Conservation (phyloP, 1,284 basidiomycete genomes). For the Athelia psychrophila region DNA sequence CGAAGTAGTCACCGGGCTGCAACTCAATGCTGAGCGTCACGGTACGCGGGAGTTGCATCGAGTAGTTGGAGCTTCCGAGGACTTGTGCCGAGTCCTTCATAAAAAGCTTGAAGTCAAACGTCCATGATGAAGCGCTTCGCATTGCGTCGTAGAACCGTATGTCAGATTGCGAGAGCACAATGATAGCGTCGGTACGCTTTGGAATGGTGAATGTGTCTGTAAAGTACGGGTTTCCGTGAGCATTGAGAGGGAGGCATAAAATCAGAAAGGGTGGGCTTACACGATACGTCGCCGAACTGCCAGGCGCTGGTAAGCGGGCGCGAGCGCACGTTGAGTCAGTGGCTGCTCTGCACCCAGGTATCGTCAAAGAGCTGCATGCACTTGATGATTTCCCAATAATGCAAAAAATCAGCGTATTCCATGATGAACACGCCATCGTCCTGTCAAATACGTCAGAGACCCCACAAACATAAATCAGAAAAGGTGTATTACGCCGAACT, state of each 20-base stretch:
- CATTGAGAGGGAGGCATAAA: background rate
- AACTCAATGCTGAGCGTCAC: background rate
- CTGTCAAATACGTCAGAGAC: background rate
- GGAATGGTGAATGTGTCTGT: background rate
- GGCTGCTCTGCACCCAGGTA: constrained; percentile 1
- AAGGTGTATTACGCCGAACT: no score
- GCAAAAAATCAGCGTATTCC: background rate
- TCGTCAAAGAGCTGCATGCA: background rate
- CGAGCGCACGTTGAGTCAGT: background rate
- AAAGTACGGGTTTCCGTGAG: background rate
- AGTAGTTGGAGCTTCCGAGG: background rate
- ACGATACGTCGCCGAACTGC: background rate
- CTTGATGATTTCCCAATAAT: background rate
- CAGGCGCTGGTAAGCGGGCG: background rate
- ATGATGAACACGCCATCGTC: constrained; percentile 1
- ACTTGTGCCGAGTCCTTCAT: background rate
- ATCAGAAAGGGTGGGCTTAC: background rate
- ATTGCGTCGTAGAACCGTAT: background rate
- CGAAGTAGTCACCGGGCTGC: background rate
- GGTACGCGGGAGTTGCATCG: background rate
- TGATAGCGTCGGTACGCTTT: background rate
- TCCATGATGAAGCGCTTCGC: background rate
- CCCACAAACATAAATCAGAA: background rate
- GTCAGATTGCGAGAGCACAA: background rate
- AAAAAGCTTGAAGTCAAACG: background rate